These are phyloP conservation scores for Marasmius sp. DNA, from an alignment of 1,284 basidiomycete species.

Conservation along the genomic window DNA sequence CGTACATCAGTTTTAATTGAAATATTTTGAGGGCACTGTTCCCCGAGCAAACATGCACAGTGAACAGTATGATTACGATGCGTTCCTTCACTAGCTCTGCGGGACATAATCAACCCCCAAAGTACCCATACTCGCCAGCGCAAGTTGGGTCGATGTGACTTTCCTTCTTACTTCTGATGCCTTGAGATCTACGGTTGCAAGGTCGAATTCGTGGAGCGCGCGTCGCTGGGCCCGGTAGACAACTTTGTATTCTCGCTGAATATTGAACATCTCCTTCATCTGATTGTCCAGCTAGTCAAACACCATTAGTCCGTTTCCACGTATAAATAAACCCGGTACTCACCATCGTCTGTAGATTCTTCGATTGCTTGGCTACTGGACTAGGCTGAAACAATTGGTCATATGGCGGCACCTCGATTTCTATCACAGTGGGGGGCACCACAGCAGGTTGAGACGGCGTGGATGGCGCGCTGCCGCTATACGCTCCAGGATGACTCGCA, in stretches of 20 bases:
- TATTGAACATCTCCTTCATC: not conserved
- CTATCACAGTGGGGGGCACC: not conserved
- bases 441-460: not conserved
- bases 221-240: not conserved
- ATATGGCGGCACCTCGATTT: not conserved
- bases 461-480: not conserved
- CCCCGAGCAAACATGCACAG: no score
- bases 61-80: no score
- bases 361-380: not conserved
- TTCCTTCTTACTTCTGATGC: not conserved
- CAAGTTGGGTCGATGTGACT: not conserved
- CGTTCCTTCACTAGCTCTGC: no score
- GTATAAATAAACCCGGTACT: not conserved
- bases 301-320: no score
- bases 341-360: not conserved
- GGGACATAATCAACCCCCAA: not conserved
- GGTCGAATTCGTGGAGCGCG: not conserved
- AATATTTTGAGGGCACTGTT: no score
- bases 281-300: not conserved
- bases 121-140: not conserved
- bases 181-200: not conserved
- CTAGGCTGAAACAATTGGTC: not conserved
- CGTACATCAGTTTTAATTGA: no score
- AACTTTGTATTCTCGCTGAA: not conserved
- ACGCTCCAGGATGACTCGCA: not conserved